A percentile compares a stretch with the other conserved stretches of the same genome.
Evolutionary conservation across 1,284 basidiomycete genomes (phyloP).

Genomic region (Leccinum pachyderme): DNA sequence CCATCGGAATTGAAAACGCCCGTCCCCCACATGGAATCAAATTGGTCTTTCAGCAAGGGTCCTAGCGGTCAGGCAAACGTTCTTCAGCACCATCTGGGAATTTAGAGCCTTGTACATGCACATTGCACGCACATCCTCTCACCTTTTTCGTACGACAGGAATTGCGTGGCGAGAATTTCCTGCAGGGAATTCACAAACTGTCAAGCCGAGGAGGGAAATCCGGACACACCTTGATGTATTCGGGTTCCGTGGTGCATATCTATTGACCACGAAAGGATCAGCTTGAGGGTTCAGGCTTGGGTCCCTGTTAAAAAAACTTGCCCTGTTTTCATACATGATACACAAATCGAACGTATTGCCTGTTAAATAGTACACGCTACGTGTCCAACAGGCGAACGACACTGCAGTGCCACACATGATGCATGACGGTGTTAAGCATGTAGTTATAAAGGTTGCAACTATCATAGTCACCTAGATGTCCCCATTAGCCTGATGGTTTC

Average conservation of each 20-base stretch:
- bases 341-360: conserved; percentile 34
- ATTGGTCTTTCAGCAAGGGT: conserved; percentile 25
- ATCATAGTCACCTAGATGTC: too few species aligned
- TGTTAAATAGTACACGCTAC: too few species aligned
- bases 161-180: conserved; percentile 39
- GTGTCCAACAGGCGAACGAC: too few species aligned
- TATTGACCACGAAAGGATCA: conserved; percentile 5
- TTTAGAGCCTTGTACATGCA: background rate
- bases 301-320: conserved; percentile 7
- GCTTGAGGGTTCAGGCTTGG: background rate
- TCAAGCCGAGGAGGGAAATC: background rate
- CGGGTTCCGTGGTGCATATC: conserved; percentile 40
- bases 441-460: too few species aligned
- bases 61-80: conserved; percentile 12
- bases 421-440: too few species aligned
- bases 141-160: conserved; percentile 46
- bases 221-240: conserved; percentile 37
- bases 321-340: conserved; percentile 36
- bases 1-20: conserved; percentile 65
- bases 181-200: conserved; percentile 13
- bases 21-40: conserved; percentile 44
- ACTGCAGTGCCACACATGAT: too few species aligned
- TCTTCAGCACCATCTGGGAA: conserved; percentile 3
- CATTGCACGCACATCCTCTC: background rate
- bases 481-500: too few species aligned